These are phyloP conservation scores for Penicillium brevicompactum DNA, from an alignment of 2,329 filamentous ascomycete species.

Conservation along the genomic window DNA sequence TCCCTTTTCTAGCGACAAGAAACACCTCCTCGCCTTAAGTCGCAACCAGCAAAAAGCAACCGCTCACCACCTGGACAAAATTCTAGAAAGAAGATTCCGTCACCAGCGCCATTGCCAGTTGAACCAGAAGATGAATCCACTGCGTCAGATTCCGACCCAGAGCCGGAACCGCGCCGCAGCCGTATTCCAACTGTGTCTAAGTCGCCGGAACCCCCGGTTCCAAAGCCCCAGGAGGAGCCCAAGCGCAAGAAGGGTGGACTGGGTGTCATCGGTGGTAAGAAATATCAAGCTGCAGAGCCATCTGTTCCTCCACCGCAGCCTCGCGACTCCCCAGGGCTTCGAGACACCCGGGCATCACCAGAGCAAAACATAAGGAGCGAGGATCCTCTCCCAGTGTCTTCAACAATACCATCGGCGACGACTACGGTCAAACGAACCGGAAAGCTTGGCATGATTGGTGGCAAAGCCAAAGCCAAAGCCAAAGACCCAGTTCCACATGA, in stretches of 20 bases:
- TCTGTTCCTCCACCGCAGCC: constrained; percentile 11
- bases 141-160: constrained; percentile 19
- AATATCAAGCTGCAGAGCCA: constrained; percentile 17
- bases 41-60: constrained; percentile 7
- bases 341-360: neutral
- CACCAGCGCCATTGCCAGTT: constrained; percentile 9
- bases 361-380: neutral
- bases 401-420: constrained; percentile 8
- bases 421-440: constrained; percentile 24
- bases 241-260: constrained; percentile 11
- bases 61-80: constrained; percentile 1
- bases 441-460: constrained; percentile 42
- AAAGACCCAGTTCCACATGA: constrained; percentile 4
- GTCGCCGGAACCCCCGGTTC: neutral
- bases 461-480: constrained; percentile 23
- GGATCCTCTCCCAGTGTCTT: constrained; percentile 5
- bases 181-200: constrained; percentile 1
- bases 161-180: constrained; percentile 8
- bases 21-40: constrained; percentile 34
- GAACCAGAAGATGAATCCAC: constrained; percentile 16
- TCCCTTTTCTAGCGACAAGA: constrained; percentile 35
- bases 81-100: constrained; percentile 6
- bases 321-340: neutral
- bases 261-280: constrained; percentile 21
- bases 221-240: neutral